Evolutionary conservation across 2,329 filamentous ascomycete genomes (phyloP), one percentile per base, ranked within the genome.

Genomic region (Lachnellula arida): DNA sequence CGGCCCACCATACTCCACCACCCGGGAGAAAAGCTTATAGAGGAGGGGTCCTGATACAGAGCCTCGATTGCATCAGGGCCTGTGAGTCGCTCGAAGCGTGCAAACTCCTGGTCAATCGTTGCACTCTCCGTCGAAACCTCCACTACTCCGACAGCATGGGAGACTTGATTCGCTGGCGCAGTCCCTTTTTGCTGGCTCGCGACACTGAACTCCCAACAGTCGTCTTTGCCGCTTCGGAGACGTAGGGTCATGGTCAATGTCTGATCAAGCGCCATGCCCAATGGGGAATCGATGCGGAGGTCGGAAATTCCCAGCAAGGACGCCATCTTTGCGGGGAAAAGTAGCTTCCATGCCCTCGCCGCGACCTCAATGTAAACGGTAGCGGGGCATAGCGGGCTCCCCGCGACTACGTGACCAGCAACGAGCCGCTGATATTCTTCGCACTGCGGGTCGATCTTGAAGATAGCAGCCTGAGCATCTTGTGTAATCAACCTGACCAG

Each of bases 361-460:
- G 19, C 51, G 3, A 54, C n/a, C 14, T 54, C 44, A n/a, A 39
- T 25, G 35, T 54, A 54, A 6, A 54, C 8, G 5, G 51, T 17
- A 17, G 51, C 51, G 5, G 51, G 51, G n/a, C 43, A 47, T 5
- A 54, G 43, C 8, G 28, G n/a, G 12, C 46, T 37, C 5, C 17
- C 44, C 15, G 46, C 23, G 23, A 54, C 51, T 12, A 9, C 9
- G 22, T 54, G 51, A 8, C 51, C 51, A n/a, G 17, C 15, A 7
- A 47, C 43, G 14, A 46, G 19, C 17, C 22, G 14, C n/a, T 35
- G 17, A 8, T 15, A 47, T 19, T 46, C 40, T 23, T 53, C 51
- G 15, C 14, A 22, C 11, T 15, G n/a, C 12, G 51, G 44, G 25
- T 48, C 44, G 4, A 54, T 35, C 28, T 23, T 19, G 51, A 54